Base-by-base conservation (phyloP, 139 green algal genomes). In the Chloropicon primus region DNA sequence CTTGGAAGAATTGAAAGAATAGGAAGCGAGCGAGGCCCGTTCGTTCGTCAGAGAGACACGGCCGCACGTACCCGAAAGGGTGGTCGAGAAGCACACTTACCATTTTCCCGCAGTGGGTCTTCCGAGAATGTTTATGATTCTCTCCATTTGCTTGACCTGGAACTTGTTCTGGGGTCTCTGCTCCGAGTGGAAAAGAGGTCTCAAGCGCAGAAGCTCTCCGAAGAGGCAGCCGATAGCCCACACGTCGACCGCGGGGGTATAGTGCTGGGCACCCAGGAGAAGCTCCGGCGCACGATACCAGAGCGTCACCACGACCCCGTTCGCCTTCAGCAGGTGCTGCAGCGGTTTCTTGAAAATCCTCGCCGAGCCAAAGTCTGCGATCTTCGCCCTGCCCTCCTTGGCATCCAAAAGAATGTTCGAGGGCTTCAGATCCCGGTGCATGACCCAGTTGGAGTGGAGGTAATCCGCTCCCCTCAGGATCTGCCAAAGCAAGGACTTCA, bases 221-320 rank as follows among this genome's bases (percentile, higher is more conserved):
- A 96, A 90, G 2, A 95, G 83, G 82, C 93, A 97, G 17, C 93
- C 93, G 10, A 88, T 85, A 2, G 89, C 93, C 93, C 93, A 97
- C 2, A 97, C 80, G 82, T 97, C 93, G 21, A 96, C 82, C 0
- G 53, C 74, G n/a, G 90, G 80, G 10, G 87, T 86, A 78, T 97
- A 97, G 78, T 80, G 84, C 10, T 75, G 85, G 23, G 82, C 86
- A 25, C 92, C 92, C 76, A 92, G 94, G 21, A 97, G 85, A 72
- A 97, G 86, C 88, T 97, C 93, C 5, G 93, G 92, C 0, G 88
- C 87, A 1, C 87, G 77, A 82, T 92, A 95, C 90, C 90, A 95
- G 73, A 93, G 92, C 25, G 90, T 95, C 1, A 93, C 90, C 24
- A 95, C 90, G 24, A 92, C 87, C 1, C 89, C 88, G 28, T 91